Evolutionary conservation across 148 eudicot species (phyloP), one percentile per base, ranked within the genome.

Genomic region (Bassia scoparia): DNA sequence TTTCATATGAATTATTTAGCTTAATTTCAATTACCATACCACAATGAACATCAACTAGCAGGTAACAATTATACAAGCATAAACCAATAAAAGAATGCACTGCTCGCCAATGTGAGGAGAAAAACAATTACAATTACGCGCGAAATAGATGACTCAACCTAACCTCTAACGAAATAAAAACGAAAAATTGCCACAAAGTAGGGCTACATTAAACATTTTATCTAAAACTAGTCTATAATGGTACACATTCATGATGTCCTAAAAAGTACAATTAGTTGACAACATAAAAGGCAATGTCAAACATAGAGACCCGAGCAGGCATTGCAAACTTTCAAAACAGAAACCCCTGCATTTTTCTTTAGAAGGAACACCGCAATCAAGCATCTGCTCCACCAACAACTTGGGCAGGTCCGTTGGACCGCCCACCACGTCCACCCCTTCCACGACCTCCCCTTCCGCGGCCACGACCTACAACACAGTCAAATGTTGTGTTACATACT

Each of bases 371-470:
- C 43, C 67, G 55, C 58, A 43, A 21, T 80, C 79, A 86, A 69
- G 85, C 88, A 76, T 54, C 87, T 64, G 81, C 87, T 46, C 77
- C 89, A 61, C 7, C 64, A 61, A 78, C 80, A 17, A 77, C 89
- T 61, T 84, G 77, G 71, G 68, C 81, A 31, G 87, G 89, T 14
- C 91, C 93, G 43, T 88, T 89, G 6, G 90, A 80, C 62, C 93
- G 80, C 41, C 82, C 82, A 76, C 84, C 84, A 75, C 84, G 86
- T 61, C 89, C 85, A 35, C 89, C 90, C 78, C 94, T 81, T 31
- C 94, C 94, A 73, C 91, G 91, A 31, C 83, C 81, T 74, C 91
- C 91, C 85, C 93, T 85, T 18, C 93, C 90, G 72, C 90, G 93
- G 29, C 93, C 93, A 77, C 89, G 93, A 13, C 93, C 93, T 89